Conservation (phyloP, 495 filamentous ascomycete genomes). For the Penicillium lagena region DNA sequence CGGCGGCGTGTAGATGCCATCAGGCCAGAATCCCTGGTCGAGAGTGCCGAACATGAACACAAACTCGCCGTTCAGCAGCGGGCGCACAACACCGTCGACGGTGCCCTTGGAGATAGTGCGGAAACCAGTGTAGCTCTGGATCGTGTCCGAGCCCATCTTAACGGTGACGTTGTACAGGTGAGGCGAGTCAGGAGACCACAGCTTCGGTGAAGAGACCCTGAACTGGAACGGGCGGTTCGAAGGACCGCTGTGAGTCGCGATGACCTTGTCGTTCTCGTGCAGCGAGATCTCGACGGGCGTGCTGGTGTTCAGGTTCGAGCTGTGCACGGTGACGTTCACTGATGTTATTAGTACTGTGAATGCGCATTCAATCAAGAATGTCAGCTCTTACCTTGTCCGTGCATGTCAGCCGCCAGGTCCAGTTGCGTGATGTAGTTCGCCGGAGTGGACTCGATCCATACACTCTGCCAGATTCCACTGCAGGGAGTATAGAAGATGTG, state of each 20-base stretch:
- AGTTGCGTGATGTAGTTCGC: slow-evolving; percentile 47
- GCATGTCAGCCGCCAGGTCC: slow-evolving; percentile 50
- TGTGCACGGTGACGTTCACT: slow-evolving; percentile 49
- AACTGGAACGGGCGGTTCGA: slow-evolving; percentile 46
- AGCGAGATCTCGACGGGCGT: slow-evolving; percentile 36
- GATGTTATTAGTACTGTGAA: too few relatives aligned
- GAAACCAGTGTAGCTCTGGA: slow-evolving; percentile 62
- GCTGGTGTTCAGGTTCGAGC: slow-evolving; percentile 15
- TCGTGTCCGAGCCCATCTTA: slow-evolving; percentile 44
- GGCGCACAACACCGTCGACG: slow-evolving; percentile 53
- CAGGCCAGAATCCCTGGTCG: slow-evolving; percentile 66
- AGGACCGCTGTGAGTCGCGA: slow-evolving; percentile 30
- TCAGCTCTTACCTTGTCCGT: slow-evolving; percentile 45
- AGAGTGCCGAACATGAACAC: slow-evolving; percentile 61
- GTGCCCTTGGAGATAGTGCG: slow-evolving; percentile 49
- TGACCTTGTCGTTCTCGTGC: slow-evolving; percentile 30
- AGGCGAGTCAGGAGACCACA: slow-evolving; percentile 58
- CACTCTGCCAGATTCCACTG: slow-evolving; percentile 64
- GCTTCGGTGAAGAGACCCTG: slow-evolving; percentile 38
- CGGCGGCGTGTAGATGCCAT: slow-evolving; percentile 56
- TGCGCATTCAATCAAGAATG: too few relatives aligned
- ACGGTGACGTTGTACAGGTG: slow-evolving; percentile 57
- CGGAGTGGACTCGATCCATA: slow-evolving; percentile 60
- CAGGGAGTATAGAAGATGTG: slow-evolving; percentile 69
- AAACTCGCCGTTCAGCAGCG: slow-evolving; percentile 57